These are phyloP conservation scores for Talaromyces sp. DNA, from an alignment of 2,329 filamentous ascomycete species.

Conservation along the genomic window DNA sequence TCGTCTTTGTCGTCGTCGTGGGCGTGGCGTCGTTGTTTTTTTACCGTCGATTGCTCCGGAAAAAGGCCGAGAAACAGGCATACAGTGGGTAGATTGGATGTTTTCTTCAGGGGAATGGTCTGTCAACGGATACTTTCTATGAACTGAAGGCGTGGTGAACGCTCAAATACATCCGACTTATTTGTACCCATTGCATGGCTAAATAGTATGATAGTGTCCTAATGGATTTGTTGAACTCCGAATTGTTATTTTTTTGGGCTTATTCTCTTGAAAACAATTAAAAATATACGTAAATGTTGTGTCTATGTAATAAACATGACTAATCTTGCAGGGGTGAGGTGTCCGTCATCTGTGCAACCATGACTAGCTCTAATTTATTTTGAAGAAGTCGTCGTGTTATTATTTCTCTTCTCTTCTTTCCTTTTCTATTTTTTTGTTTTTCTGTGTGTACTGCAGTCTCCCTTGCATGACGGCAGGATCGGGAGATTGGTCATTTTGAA, in stretches of 20 bases:
- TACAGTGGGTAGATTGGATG: constrained; percentile 7
- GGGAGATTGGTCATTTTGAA: background rate
- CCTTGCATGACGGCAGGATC: background rate
- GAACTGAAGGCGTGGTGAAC: background rate
- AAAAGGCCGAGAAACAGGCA: constrained; percentile 20
- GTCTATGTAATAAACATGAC: background rate
- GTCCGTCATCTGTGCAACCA: background rate
- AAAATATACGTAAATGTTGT: background rate
- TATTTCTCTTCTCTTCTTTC: background rate
- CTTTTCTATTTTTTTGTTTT: background rate
- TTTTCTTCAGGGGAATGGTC: background rate
- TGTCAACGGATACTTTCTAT: background rate
- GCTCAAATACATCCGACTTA: background rate
- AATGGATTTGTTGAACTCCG: background rate
- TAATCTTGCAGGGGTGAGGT: background rate
- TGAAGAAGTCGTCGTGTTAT: background rate
- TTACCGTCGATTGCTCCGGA: constrained; percentile 37
- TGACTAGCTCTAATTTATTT: background rate
- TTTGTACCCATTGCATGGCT: background rate
- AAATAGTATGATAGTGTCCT: background rate
- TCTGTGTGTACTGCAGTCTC: background rate
- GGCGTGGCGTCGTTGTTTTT: constrained; percentile 48
- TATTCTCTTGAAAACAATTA: background rate
- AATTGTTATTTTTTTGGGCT: background rate
- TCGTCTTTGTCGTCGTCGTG: constrained; percentile 51